These are phyloP conservation scores for Cydonia oblonga DNA, from an alignment of 331 rosid genomes.

Conservation along the genomic window DNA sequence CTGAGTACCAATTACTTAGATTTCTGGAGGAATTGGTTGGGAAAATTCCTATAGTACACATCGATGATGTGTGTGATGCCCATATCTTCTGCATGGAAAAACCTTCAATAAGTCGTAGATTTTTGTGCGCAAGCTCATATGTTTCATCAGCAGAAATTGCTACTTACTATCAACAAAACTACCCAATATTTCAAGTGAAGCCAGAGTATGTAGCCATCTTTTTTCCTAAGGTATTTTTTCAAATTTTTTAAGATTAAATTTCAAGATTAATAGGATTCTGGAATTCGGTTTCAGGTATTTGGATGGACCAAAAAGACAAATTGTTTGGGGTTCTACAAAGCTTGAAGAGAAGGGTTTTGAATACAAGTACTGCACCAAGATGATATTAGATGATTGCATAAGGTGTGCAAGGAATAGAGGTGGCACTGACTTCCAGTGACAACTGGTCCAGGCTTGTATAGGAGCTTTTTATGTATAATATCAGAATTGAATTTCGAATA, in stretches of 20 bases:
- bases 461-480: not conserved
- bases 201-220: slow-evolving; percentile 21
- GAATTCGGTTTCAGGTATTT: slow-evolving; percentile 23
- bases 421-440: not conserved
- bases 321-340: slow-evolving; percentile 29
- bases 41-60: slow-evolving; percentile 38
- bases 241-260: not conserved
- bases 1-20: not conserved
- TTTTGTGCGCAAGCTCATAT: slow-evolving; percentile 35
- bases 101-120: slow-evolving; percentile 35
- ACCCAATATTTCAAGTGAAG: slow-evolving; percentile 31
- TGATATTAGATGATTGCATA: slow-evolving; percentile 31
- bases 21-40: slow-evolving; percentile 26
- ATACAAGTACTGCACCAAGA: slow-evolving; percentile 25
- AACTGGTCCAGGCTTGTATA: not conserved
- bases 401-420: slow-evolving; percentile 14
- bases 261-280: not conserved
- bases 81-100: slow-evolving; percentile 55
- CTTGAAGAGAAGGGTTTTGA: slow-evolving; percentile 38
- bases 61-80: slow-evolving; percentile 57
- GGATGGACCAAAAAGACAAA: slow-evolving; percentile 19
- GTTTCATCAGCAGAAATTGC: slow-evolving; percentile 34
- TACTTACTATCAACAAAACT: slow-evolving; percentile 11
- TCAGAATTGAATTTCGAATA: not conserved
- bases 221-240: not conserved